Evolutionary conservation across 257 asterid species (phyloP).

Genomic region (Plectranthus barbatus): DNA sequence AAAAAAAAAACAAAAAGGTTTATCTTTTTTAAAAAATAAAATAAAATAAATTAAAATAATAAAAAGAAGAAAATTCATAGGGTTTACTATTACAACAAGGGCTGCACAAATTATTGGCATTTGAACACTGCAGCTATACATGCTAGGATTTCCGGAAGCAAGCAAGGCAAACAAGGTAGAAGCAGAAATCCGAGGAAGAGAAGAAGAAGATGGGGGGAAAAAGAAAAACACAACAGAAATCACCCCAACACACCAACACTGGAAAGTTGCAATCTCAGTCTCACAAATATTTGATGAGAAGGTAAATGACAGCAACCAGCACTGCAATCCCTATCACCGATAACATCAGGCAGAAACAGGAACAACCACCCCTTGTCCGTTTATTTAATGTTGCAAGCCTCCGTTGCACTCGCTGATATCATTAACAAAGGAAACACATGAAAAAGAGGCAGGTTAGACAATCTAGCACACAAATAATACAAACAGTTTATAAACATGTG

Average conservation of each 20-base stretch:
- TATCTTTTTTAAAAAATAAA: too few species aligned
- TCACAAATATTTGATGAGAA: slow-evolving; percentile 74
- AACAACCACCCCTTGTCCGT: slow-evolving; percentile 80
- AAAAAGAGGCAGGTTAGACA: not conserved
- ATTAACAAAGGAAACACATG: not conserved
- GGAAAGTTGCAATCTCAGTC: not conserved
- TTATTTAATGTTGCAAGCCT: slow-evolving; percentile 71
- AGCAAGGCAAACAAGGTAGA: not conserved
- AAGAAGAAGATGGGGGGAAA: not conserved
- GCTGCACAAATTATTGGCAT: too few species aligned
- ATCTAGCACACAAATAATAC: not conserved
- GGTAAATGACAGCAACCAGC: slow-evolving; percentile 50
- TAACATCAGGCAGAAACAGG: slow-evolving; percentile 61
- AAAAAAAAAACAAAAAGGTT: too few species aligned
- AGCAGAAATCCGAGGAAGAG: too few species aligned
- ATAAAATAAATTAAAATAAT: too few species aligned
- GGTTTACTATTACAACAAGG: too few species aligned
- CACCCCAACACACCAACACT: not conserved
- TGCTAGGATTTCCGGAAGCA: too few species aligned
- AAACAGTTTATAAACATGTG: too few species aligned
- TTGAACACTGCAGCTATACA: too few species aligned
- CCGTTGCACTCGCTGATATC: slow-evolving; percentile 61
- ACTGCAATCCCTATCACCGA: slow-evolving; percentile 60
- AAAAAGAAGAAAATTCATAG: too few species aligned
- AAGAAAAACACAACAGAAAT: not conserved